These are phyloP conservation scores for Drechmeria coniospora DNA, from an alignment of 2,329 filamentous ascomycete species.

Conservation along the genomic window DNA sequence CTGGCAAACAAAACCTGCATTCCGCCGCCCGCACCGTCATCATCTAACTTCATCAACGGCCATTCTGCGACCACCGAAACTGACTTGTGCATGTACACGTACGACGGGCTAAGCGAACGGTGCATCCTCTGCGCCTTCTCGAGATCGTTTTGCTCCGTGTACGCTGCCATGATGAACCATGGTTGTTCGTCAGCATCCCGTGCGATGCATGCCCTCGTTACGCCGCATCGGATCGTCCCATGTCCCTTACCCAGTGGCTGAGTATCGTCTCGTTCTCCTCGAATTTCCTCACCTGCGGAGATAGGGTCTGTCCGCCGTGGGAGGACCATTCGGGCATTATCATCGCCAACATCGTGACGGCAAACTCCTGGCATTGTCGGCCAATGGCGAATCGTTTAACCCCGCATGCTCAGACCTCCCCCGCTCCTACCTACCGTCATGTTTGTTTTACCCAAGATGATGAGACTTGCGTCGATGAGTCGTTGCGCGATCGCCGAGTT, in stretches of 20 bases:
- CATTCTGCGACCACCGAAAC: too few species aligned
- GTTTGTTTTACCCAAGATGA: slow-evolving; percentile 9
- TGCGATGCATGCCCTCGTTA: too few species aligned
- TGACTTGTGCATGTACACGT: too few species aligned
- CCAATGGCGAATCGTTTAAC: background rate
- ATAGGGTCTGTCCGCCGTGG: slow-evolving; percentile 12
- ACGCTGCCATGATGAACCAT: background rate
- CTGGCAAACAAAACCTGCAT: too few species aligned
- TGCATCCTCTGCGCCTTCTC: background rate
- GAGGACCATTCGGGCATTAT: slow-evolving; percentile 5
- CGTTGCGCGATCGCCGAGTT: slow-evolving; percentile 6
- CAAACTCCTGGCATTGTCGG: slow-evolving; percentile 4
- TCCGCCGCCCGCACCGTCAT: too few species aligned
- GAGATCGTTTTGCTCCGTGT: background rate
- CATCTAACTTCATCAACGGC: too few species aligned
- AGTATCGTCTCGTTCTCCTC: slow-evolving; percentile 5
- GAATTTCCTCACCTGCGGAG: slow-evolving; percentile 11
- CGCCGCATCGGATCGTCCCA: too few species aligned
- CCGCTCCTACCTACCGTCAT: slow-evolving; percentile 5
- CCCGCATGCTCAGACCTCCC: background rate
- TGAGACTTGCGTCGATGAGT: slow-evolving; percentile 7
- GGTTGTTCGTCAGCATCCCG: too few species aligned
- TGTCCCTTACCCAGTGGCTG: slow-evolving; percentile 6
- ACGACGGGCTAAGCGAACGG: too few species aligned
- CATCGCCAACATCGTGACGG: slow-evolving; percentile 8